Base-by-base conservation (phyloP, 2,329 filamentous ascomycete genomes). In the Microsporum canis region DNA sequence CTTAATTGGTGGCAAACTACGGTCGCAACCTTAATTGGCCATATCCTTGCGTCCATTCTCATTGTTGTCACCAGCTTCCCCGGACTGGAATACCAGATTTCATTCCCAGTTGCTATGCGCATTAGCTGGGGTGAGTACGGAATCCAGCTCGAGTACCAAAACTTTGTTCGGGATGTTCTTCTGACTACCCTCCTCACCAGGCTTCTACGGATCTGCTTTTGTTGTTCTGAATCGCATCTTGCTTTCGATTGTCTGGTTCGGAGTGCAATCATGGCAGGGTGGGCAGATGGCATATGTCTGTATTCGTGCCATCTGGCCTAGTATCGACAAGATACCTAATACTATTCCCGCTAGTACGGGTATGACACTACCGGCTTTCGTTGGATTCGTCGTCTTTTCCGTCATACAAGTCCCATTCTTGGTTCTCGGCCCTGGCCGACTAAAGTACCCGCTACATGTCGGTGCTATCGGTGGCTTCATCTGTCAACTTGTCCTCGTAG, bases 81-180 rank as follows among this genome's bases (percentile, higher is more conserved):
- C 5, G 75, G 75, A n/a, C 74, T 75, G 3, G 68, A 71, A 60
- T 77, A 74, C 65, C 75, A 78, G 62, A 74, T 79, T 33, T 75
- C 75, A 6, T 79, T 77, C 43, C 73, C 77, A 0, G 74, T 79
- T 7, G 68, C 73, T 3, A 69, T 70, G 14, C 70, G 77, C 8
- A 70, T 71, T 39, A 69, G 75, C 33, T 79, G 75, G 72, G 77
- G 77, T n/a, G 68, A 55, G 49, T 55, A 17, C 0, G n/a, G 17
- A n/a, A 76, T 4, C 29, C 76, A 23, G 68, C 76, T 63, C 73
- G 14, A 43, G 14, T 12, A n/a, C 39, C 39, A 43, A n/a, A 17
- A n/a, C 17, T 23, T 23, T n/a, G 10, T n/a, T 43, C 39, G 17
- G 29, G 10, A 23, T 14, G 10, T 5, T 12, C n/a, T 55, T 34